Evolutionary conservation across 495 filamentous ascomycete species (phyloP), one percentile per base, ranked within the genome.

Genomic region (Lasiosphaeria hispida): DNA sequence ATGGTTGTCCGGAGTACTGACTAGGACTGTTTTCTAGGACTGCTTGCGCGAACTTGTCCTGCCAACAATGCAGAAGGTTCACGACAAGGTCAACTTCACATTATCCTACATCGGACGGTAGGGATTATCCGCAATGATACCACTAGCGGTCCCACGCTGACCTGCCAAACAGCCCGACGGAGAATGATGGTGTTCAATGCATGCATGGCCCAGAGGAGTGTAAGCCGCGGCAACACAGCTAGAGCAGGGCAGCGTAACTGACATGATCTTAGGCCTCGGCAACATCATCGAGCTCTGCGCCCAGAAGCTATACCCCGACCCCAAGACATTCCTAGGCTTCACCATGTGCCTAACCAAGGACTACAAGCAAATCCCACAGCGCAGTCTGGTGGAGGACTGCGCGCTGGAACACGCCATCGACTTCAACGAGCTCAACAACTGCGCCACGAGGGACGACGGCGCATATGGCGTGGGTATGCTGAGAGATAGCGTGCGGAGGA

Each of bases 211-310:
- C 91, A 5, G 77, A 76, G 11, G 94, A 99, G 76, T 99, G 72
- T 72, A 55, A 30, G 70, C 9, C 4, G 9, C 45, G 44, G 4
- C 35, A 11, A 5, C 8, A 19, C 9, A 5, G 7, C 18, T 17
- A 10, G 7, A 42, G 49, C 30, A 9, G 40, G 34, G 35, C 57
- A 10, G 11, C 7, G 40, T 2, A 30, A 30, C 49, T 59, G 37
- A 62, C 33, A 37, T 41, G 6, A 7, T 49, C 4, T 4, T 48
- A 73, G 70, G 94, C 67, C 84, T 97, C 63, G 92, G 92, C 14
- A 88, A 99, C 72, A 96, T 96, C 74, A 78, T 99, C 68, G 86
- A 93, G 61, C 86, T 97, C 55, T 99, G 94, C 77, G 94, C 91
- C 23, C 84, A 86, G 10, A 77, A 85, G 55, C 79, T 93, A 4